Percentiles rank a stretch among this genome's conserved stretches.
Conservation (phyloP, 2,329 filamentous ascomycete genomes). For the Aspergillus unguis region DNA sequence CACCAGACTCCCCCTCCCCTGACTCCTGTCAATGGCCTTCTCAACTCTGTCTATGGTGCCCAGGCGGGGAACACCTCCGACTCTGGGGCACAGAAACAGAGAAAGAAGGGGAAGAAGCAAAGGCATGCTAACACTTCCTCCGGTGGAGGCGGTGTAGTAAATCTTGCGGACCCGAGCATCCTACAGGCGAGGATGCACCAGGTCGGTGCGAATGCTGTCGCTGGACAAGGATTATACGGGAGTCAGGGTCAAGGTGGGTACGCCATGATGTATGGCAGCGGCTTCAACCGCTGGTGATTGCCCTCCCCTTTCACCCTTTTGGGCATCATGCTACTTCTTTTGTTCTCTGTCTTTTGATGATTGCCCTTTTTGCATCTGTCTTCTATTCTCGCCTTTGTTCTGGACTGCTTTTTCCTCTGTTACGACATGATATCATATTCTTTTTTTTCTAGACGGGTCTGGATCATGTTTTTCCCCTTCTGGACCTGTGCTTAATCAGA, state of each 20-base stretch:
- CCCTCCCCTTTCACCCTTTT: slow-evolving; percentile 21
- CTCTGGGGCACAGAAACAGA: slow-evolving; percentile 86
- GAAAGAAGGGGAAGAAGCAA: slow-evolving; percentile 99
- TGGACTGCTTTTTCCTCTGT: slow-evolving; percentile 16
- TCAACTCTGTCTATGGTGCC: slow-evolving; percentile 86
- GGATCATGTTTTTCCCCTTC: slow-evolving; percentile 24
- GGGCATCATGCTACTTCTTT: slow-evolving; percentile 21
- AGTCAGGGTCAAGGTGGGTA: slow-evolving; percentile 91
- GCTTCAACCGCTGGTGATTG: slow-evolving; percentile 65
- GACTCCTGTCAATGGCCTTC: slow-evolving; percentile 86
- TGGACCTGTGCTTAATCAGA: slow-evolving; percentile 20
- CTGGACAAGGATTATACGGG: slow-evolving; percentile 85
- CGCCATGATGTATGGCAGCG: slow-evolving; percentile 78
- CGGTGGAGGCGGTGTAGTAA: slow-evolving; percentile 98
- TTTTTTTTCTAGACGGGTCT: slow-evolving; percentile 24
- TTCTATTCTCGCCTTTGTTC: slow-evolving; percentile 15
- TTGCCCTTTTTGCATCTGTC: slow-evolving; percentile 20
- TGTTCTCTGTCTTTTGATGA: slow-evolving; percentile 20
- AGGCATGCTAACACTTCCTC: slow-evolving; percentile 99
- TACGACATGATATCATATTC: slow-evolving; percentile 35
- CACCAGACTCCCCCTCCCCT: slow-evolving; percentile 84
- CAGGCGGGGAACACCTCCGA: slow-evolving; percentile 86
- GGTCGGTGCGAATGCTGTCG: slow-evolving; percentile 67
- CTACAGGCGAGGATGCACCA: slow-evolving; percentile 96
- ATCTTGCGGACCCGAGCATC: slow-evolving; percentile 99